phyloP scores from a whole-genome alignment of 768 basidiomycete species.

The Ramaria sp. region DNA sequence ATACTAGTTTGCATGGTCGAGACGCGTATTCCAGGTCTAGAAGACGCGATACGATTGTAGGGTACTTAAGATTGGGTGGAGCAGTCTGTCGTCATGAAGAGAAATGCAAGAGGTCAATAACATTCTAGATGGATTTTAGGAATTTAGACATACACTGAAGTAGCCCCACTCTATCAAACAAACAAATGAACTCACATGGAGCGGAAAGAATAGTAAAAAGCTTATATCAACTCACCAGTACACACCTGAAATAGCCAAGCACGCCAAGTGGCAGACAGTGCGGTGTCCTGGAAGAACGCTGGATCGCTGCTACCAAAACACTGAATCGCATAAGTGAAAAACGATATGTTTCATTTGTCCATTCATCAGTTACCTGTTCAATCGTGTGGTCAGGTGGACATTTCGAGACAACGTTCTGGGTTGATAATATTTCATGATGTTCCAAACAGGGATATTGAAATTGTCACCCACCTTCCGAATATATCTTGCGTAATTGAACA shows the following conservation, averaged over 20 bases:
- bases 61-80: constrained; percentile 56
- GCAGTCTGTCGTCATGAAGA: constrained; percentile 39
- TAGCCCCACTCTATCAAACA: constrained; percentile 70
- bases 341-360: too few species aligned
- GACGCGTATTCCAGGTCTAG: constrained; percentile 62
- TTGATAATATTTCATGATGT: neutral
- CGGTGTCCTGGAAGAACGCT: constrained; percentile 46
- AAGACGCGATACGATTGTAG: constrained; percentile 72
- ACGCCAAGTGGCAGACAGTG: constrained; percentile 68
- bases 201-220: neutral
- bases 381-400: constrained; percentile 41
- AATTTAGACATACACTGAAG: constrained; percentile 39
- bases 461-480: constrained; percentile 47
- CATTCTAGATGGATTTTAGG: neutral
- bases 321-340: constrained; percentile 22
- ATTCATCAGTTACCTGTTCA: constrained; percentile 34
- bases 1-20: constrained; percentile 56
- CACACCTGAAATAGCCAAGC: constrained; percentile 88
- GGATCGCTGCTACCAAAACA: constrained; percentile 85
- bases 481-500: constrained; percentile 68
- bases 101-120: neutral
- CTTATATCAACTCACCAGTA: constrained; percentile 26
- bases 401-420: constrained; percentile 41
- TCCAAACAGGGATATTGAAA: neutral
- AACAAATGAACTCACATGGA: neutral